phyloP scores from a whole-genome alignment of 179 eudicot species.

The Sideroxylon spinosum region DNA sequence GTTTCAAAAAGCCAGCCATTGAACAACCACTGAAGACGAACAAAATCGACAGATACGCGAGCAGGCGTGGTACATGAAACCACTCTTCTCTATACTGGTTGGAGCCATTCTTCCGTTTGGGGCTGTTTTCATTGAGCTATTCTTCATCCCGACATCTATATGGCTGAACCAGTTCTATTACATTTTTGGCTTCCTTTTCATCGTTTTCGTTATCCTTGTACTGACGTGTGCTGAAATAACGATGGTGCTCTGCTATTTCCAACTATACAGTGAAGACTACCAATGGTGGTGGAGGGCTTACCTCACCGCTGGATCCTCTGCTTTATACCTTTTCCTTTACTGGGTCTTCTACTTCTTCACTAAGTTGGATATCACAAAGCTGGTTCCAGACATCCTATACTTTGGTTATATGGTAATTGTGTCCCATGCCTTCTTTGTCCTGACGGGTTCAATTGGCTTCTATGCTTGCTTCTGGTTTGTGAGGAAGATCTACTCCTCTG shows the following conservation, averaged over 20 bases:
- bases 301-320: slow-evolving; percentile 52
- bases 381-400: slow-evolving; percentile 43
- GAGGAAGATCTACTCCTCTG: slow-evolving; percentile 51
- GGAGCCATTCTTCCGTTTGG: slow-evolving; percentile 59
- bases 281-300: slow-evolving; percentile 63
- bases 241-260: slow-evolving; percentile 55
- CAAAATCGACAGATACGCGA: slow-evolving; percentile 52
- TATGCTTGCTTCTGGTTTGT: slow-evolving; percentile 55
- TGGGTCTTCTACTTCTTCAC: slow-evolving; percentile 53
- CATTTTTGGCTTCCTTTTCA: slow-evolving; percentile 54
- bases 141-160: slow-evolving; percentile 52
- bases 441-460: slow-evolving; percentile 54
- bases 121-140: slow-evolving; percentile 58
- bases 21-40: slow-evolving; percentile 56
- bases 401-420: slow-evolving; percentile 51
- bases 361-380: slow-evolving; percentile 46
- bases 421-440: slow-evolving; percentile 47
- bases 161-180: slow-evolving; percentile 59
- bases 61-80: slow-evolving; percentile 56
- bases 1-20: slow-evolving; percentile 42
- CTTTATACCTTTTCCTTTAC: slow-evolving; percentile 50
- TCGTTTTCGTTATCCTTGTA: slow-evolving; percentile 40
- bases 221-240: slow-evolving; percentile 51
- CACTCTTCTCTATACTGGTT: slow-evolving; percentile 39
- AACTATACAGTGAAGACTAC: slow-evolving; percentile 54